Conservation (phyloP, 371 early-diverging fungal genomes). For the Mortierella sp. region DNA sequence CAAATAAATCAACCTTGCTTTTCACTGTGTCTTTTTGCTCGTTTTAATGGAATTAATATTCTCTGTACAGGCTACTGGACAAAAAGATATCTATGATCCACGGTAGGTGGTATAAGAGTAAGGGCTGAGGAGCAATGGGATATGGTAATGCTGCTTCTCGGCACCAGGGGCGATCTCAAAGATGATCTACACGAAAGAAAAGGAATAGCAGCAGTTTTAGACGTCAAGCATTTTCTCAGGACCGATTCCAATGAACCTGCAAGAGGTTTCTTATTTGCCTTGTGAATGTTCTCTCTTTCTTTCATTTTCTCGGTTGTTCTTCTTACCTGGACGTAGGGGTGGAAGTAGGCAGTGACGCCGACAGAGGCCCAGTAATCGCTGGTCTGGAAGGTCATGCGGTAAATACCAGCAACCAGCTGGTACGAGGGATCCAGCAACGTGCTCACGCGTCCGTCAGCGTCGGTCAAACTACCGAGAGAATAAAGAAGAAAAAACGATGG, state of each 20-base stretch:
- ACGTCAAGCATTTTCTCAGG: not conserved
- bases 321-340: constrained; percentile 83
- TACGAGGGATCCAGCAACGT: constrained; percentile 68
- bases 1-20: not conserved
- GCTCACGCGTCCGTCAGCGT: constrained; percentile 84
- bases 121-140: constrained; percentile 85
- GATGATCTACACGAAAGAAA: constrained; percentile 62
- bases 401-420: constrained; percentile 73
- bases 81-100: constrained; percentile 58
- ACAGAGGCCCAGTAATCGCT: constrained; percentile 74
- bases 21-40: not conserved
- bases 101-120: constrained; percentile 91
- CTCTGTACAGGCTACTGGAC: not conserved
- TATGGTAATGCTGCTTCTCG: constrained; percentile 77
- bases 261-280: not conserved
- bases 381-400: constrained; percentile 84
- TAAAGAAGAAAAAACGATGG: not conserved
- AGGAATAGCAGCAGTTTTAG: not conserved
- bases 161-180: constrained; percentile 71
- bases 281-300: no score
- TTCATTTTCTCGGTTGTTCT: not conserved
- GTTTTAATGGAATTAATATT: not conserved
- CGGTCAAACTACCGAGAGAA: constrained; percentile 64
- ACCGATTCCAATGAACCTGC: not conserved
- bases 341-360: constrained; percentile 74